Base-by-base conservation (phyloP, 257 asterid genomes). In the Ocimum tenuiflorum region DNA sequence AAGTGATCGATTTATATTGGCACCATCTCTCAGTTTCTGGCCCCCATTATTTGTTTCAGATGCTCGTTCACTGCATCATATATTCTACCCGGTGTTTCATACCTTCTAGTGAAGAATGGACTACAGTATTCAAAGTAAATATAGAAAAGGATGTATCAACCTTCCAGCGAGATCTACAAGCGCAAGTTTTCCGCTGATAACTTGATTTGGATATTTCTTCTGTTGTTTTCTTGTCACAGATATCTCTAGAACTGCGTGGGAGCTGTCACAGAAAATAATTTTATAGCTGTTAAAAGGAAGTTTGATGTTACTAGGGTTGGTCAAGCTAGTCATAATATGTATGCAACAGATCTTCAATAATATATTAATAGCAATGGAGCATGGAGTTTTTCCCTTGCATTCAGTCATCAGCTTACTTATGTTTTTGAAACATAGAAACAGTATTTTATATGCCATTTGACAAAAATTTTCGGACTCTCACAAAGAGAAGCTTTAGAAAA, bases 91-190 rank as follows among this genome's bases (percentile, higher is more conserved):
- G 27, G 41, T 49, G 59, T 36, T 69, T 53, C 54, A 49, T 54
- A 51, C 67, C 47, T 42, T 39, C 31, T 60, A 69, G 55, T 60
- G 22, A 62, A 69, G 63, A 72, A 53, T 60, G 45, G 39, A 29
- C 45, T n/a, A 36, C 50, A 67, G 54, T 22, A 46, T 42, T 33
- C 33, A 52, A 58, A 75, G 41, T 35, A 75, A 63, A 18, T 71
- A 73, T 75, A 29, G 49, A 60, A 49, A n/a, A 7, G 64, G 47
- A 70, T 39, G 65, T 19, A 45, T 79, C 38, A 57, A 91, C 98
- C 98, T 91, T 83, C 98, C 98, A 77, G 98, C 98, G 79, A 91
- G 96, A 85, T 91, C 98, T 65, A 91, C 98, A 50, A 91, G 84
- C 54, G 96, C 94, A 63, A 91, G 91, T 73, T 85, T 91, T 79